Base-by-base conservation (phyloP, 2,329 filamentous ascomycete genomes). In the Trichothecium roseum region DNA sequence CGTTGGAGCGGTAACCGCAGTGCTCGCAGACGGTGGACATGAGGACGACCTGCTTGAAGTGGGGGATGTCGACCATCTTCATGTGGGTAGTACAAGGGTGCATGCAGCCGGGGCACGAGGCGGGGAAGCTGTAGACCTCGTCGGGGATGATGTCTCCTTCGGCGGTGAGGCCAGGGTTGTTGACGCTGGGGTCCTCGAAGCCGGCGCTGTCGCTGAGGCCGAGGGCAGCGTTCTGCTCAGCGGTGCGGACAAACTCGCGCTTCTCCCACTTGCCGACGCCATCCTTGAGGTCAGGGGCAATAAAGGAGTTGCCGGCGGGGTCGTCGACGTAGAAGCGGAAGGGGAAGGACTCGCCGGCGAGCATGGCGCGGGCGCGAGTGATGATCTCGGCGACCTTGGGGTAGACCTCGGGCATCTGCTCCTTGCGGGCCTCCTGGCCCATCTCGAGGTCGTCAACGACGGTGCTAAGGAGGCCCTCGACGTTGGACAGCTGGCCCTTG, bases 41-140 rank as follows among this genome's bases (percentile, higher is more conserved):
- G 49, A 98, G 71, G 28, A 95, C 80, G 3, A 98, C 91, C 54
- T 96, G 85, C 63, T 95, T 94, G 67, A 98, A 98, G 63, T 94
- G 83, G 1, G 91, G 91, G 42, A 98, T 95, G 51, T 94, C 86
- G 38, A 96, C 86, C 81, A 94, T 94, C 68, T 95, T 94, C 86
- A 95, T 95, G 60, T 94, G 88, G 8, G 93, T 94, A 4, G 78
- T 78, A 62, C 88, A 95, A 4, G 77, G 65, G 59, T 84, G 84
- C 52, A 80, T 79, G 67, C 91, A 98, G 42, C 85, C 89, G 1
- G 91, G 91, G 58, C 91, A 98, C 39, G 78, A 84, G 6, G 88
- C 81, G 3, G 89, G 89, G 63, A 98, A 91, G 40, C 78, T 80
- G 66, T 96, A 96, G 18, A 95, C 83, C 57, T 94, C 82, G 55